Conservation (phyloP, 768 basidiomycete species). For the Daedaleopsis nitida region DNA sequence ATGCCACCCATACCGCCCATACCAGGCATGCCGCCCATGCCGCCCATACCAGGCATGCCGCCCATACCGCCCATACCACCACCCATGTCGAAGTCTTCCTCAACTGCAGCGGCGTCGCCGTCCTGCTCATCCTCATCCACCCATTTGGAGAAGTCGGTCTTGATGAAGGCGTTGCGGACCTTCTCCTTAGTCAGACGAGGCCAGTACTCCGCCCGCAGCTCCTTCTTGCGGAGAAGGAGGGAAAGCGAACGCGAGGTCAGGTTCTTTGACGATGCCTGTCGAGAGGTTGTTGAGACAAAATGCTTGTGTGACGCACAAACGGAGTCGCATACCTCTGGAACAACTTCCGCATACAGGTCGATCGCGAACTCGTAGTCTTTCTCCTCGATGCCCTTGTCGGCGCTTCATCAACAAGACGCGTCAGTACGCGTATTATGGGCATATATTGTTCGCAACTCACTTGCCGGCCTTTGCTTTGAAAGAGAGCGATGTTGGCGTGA, state of each 20-base stretch:
- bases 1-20: slow-evolving; percentile 28
- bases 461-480: slow-evolving; percentile 68
- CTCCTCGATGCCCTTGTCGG: slow-evolving; percentile 45
- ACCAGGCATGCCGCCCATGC: slow-evolving; percentile 38
- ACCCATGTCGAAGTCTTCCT: slow-evolving; percentile 44
- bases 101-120: slow-evolving; percentile 45
- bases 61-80: slow-evolving; percentile 36
- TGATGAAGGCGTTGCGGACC: slow-evolving; percentile 75
- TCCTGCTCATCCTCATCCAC: slow-evolving; percentile 98
- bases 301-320: background rate
- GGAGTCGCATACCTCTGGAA: slow-evolving; percentile 63
- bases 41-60: slow-evolving; percentile 43
- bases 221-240: slow-evolving; percentile 81
- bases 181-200: slow-evolving; percentile 91
- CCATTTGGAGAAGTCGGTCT: slow-evolving; percentile 96
- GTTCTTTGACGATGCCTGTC: slow-evolving; percentile 57
- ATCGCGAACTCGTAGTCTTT: slow-evolving; percentile 76
- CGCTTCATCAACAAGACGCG: slow-evolving; percentile 27
- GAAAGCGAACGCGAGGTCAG: slow-evolving; percentile 68
- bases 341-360: slow-evolving; percentile 74
- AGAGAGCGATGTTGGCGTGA: slow-evolving; percentile 58
- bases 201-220: slow-evolving; percentile 79
- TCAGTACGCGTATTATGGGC: slow-evolving; percentile 7
- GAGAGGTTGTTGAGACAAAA: background rate
- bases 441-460: slow-evolving; percentile 41